Percentiles rank a stretch among this genome's conserved stretches.
phyloP scores from a whole-genome alignment of 1,284 basidiomycete species.

The Neolentinus lepideus region DNA sequence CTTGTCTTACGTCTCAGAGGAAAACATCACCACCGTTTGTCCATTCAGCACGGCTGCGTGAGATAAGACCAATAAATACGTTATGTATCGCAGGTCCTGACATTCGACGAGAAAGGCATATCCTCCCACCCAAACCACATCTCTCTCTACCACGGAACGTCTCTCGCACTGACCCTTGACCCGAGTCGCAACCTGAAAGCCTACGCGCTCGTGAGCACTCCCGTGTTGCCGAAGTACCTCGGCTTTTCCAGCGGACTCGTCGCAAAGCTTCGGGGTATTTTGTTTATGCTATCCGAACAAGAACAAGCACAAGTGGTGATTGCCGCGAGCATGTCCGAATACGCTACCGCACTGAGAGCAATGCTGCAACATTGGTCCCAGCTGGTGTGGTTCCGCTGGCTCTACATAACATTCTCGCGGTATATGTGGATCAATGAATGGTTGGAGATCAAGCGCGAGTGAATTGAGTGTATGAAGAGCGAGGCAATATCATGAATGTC shows the following conservation, averaged over 20 bases:
- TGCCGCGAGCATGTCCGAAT: constrained; percentile 49
- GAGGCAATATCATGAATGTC: no score
- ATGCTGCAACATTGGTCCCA: constrained; percentile 76
- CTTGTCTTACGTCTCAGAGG: constrained; percentile 45
- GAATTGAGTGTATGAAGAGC: constrained; percentile 4
- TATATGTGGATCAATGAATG: constrained; percentile 94
- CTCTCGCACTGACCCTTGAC: constrained; percentile 27
- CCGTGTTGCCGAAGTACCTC: constrained; percentile 54
- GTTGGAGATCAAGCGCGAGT: constrained; percentile 16
- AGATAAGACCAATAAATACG: neutral
- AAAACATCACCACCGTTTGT: constrained; percentile 62
- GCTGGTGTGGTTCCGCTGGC: constrained; percentile 85
- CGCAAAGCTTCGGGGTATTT: constrained; percentile 34
- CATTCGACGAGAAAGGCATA: constrained; percentile 81
- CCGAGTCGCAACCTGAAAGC: constrained; percentile 28
- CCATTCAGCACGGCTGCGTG: neutral
- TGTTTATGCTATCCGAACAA: constrained; percentile 10
- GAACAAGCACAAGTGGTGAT: constrained; percentile 25
- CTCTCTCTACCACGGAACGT: constrained; percentile 58
- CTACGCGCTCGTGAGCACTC: constrained; percentile 55
- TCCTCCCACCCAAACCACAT: constrained; percentile 89
- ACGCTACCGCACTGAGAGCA: constrained; percentile 52
- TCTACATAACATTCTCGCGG: constrained; percentile 78
- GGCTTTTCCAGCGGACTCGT: constrained; percentile 40
- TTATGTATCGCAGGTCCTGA: constrained; percentile 60